These are phyloP conservation scores for Colletotrichum kahawae DNA, from an alignment of 2,329 filamentous ascomycete genomes.

Conservation along the genomic window DNA sequence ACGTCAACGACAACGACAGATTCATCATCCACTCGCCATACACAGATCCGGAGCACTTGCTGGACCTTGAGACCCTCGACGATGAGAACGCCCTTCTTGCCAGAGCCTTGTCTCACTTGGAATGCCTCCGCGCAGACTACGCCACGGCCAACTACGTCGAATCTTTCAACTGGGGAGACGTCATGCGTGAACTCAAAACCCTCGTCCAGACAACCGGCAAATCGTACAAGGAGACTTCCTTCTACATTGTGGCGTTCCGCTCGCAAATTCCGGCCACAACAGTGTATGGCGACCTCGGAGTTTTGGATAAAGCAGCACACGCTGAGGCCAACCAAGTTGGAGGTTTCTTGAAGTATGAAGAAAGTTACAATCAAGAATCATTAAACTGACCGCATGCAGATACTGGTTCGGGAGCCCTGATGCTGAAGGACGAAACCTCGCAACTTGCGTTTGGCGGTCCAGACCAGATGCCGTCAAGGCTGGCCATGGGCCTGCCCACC, in stretches of 20 bases:
- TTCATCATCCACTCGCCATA: constrained; percentile 78
- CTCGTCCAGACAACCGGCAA: constrained; percentile 52
- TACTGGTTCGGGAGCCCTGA: constrained; percentile 90
- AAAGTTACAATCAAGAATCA: neutral
- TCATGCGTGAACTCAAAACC: constrained; percentile 62
- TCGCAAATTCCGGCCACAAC: constrained; percentile 68
- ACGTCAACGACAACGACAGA: constrained; percentile 23
- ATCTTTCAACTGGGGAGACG: constrained; percentile 77
- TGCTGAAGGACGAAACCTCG: constrained; percentile 74
- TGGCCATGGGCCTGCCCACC: constrained; percentile 63
- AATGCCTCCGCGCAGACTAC: constrained; percentile 71
- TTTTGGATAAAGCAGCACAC: constrained; percentile 80
- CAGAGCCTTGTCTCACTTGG: constrained; percentile 69
- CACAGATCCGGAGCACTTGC: constrained; percentile 69
- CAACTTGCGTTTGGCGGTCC: constrained; percentile 75
- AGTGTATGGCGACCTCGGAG: constrained; percentile 70
- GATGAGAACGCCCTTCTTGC: constrained; percentile 72
- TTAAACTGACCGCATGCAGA: constrained; percentile 40
- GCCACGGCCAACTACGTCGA: constrained; percentile 75
- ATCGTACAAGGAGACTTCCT: constrained; percentile 67
- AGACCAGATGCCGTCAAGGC: constrained; percentile 64
- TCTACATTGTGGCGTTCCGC: constrained; percentile 87
- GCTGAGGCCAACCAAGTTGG: constrained; percentile 80
- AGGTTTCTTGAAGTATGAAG: constrained; percentile 72
- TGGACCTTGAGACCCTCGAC: constrained; percentile 73